Percentiles rank a stretch among this genome's conserved stretches.
Evolutionary conservation across 768 basidiomycete species (phyloP).

Genomic region (Lentinula lateritia): DNA sequence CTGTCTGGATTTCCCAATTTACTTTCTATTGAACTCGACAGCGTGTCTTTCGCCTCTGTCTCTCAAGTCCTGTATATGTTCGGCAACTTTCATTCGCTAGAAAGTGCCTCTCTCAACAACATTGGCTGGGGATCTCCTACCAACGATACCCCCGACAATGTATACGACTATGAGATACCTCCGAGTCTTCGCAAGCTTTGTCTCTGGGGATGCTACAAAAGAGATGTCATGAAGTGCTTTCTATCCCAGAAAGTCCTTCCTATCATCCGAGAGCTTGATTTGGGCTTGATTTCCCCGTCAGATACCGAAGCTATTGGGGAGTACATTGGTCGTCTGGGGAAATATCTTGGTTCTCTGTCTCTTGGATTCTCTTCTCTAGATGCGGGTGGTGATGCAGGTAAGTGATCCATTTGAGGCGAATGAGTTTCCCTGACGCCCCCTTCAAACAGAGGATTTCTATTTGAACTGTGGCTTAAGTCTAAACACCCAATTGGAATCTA

Average conservation of each 20-base stretch:
- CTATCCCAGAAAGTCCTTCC: conserved; percentile 2
- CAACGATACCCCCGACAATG: not conserved
- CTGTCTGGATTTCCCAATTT: not conserved
- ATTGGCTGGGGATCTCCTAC: not conserved
- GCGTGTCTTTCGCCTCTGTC: not conserved
- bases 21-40: not conserved
- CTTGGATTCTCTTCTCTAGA: conserved; percentile 11
- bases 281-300: conserved; percentile 6
- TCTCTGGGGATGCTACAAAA: conserved; percentile 4
- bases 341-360: not conserved
- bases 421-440: not conserved
- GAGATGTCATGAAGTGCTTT: conserved; percentile 8
- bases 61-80: not conserved
- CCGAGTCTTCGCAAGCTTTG: not conserved
- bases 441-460: conserved; percentile 3
- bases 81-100: not conserved
- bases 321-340: not conserved
- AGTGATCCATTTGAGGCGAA: not conserved
- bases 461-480: not conserved
- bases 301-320: conserved; percentile 5
- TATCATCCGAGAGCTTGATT: conserved; percentile 1
- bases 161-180: not conserved
- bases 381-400: conserved; percentile 11
- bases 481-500: not conserved
- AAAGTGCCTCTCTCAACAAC: not conserved